Conservation (phyloP, 2,329 filamentous ascomycete species). For the Tolypocladium pustulatum region DNA sequence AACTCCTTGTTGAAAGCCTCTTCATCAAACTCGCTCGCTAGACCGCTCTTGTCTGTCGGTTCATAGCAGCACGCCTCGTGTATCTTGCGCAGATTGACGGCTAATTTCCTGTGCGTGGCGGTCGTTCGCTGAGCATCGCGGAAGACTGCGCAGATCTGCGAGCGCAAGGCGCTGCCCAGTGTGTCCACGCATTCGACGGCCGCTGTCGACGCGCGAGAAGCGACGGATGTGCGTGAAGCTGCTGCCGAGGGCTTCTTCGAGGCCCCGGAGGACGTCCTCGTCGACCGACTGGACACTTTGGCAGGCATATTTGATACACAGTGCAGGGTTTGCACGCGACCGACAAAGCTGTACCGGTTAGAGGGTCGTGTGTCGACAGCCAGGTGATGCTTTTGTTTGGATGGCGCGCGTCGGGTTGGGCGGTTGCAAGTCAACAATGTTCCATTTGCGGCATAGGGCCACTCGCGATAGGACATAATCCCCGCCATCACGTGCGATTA, state of each 20-base stretch:
- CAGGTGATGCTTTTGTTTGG: slow-evolving; percentile 15
- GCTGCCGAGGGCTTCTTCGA: slow-evolving; percentile 28
- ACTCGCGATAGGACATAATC: background rate
- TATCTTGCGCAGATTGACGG: slow-evolving; percentile 77
- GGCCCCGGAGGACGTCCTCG: slow-evolving; percentile 31
- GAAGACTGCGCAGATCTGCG: slow-evolving; percentile 63
- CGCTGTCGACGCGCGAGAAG: slow-evolving; percentile 36
- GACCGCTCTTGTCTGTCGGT: slow-evolving; percentile 39
- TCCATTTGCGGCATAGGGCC: slow-evolving; percentile 18
- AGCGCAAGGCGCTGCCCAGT: slow-evolving; percentile 58
- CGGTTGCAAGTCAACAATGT: slow-evolving; percentile 20
- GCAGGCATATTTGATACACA: slow-evolving; percentile 32
- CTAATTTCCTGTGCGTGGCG: slow-evolving; percentile 80
- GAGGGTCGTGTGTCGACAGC: background rate
- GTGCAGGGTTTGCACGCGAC: background rate
- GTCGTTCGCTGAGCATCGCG: slow-evolving; percentile 80
- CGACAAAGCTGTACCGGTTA: background rate
- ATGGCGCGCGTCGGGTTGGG: slow-evolving; percentile 12
- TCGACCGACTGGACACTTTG: slow-evolving; percentile 34
- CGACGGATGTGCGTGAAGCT: slow-evolving; percentile 31
- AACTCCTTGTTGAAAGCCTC: slow-evolving; percentile 83
- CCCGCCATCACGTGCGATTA: slow-evolving; percentile 24
- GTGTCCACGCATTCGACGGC: slow-evolving; percentile 71
- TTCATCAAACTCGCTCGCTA: slow-evolving; percentile 63
- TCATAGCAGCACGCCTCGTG: slow-evolving; percentile 76